Conservation (phyloP, 768 basidiomycete species). For the Coprinellus micaceus region DNA sequence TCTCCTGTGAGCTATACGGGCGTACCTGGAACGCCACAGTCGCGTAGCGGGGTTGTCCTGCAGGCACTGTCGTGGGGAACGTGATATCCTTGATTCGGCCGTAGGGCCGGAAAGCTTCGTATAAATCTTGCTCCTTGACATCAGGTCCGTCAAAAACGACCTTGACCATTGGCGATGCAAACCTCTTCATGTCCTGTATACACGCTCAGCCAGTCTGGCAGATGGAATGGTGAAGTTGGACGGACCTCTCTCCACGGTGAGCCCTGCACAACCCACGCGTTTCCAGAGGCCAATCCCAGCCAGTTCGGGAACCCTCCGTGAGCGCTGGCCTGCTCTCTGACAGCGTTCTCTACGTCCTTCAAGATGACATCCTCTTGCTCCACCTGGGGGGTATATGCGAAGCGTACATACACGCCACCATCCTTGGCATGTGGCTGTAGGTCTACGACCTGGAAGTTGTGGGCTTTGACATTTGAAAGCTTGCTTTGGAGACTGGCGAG, state of each 20-base stretch:
- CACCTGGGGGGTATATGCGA: slow-evolving; percentile 44
- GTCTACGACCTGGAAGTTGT: slow-evolving; percentile 59
- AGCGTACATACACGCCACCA: slow-evolving; percentile 81
- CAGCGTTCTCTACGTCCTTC: slow-evolving; percentile 43
- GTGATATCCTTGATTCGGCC: slow-evolving; percentile 72
- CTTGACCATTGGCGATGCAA: slow-evolving; percentile 65
- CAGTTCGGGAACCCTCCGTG: slow-evolving; percentile 64
- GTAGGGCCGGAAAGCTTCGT: slow-evolving; percentile 72
- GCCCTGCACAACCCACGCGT: slow-evolving; percentile 72
- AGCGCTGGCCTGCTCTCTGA: slow-evolving; percentile 41
- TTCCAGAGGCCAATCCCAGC: slow-evolving; percentile 47
- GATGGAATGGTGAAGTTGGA: background rate
- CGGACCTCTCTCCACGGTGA: slow-evolving; percentile 77
- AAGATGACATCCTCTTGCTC: slow-evolving; percentile 36
- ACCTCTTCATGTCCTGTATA: slow-evolving; percentile 78
- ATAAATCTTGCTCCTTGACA: slow-evolving; percentile 74
- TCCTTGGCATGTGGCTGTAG: slow-evolving; percentile 72
- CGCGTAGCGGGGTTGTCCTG: slow-evolving; percentile 64
- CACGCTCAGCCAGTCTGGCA: background rate
- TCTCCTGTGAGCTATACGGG: no score
- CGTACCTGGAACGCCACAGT: slow-evolving; percentile 56
- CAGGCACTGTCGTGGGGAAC: slow-evolving; percentile 55
- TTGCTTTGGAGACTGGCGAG: slow-evolving; percentile 43
- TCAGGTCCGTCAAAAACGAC: slow-evolving; percentile 91
- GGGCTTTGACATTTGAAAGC: slow-evolving; percentile 48